Conservation (phyloP, 805 yeast species). For the Lachancea sp. region DNA sequence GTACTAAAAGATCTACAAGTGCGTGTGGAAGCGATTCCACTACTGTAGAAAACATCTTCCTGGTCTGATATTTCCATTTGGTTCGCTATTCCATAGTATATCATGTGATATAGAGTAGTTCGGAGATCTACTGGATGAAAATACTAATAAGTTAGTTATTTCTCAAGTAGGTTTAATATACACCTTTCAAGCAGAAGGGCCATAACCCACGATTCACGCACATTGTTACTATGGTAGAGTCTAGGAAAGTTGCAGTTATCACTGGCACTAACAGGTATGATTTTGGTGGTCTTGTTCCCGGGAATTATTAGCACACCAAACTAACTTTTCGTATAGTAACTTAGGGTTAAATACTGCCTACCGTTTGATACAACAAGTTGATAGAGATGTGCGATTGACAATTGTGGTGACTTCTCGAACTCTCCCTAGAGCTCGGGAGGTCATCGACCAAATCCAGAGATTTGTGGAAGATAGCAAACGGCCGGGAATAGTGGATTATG, state of each 20-base stretch:
- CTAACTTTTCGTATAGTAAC: constrained; percentile 39
- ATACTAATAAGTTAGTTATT: too few species aligned
- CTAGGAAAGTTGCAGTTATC: constrained; percentile 38
- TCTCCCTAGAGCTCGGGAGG: constrained; percentile 73
- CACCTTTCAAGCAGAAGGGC: too few species aligned
- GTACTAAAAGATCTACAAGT: too few species aligned
- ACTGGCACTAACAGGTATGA: constrained; percentile 40
- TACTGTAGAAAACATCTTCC: too few species aligned
- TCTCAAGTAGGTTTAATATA: too few species aligned
- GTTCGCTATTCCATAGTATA: too few species aligned
- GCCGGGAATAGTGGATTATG: constrained; percentile 65
- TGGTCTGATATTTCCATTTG: too few species aligned
- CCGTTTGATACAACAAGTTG: constrained; percentile 59
- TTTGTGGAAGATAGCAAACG: constrained; percentile 40
- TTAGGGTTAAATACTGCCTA: constrained; percentile 83
- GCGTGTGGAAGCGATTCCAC: too few species aligned
- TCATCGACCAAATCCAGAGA: constrained; percentile 51
- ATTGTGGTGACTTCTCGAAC: constrained; percentile 87
- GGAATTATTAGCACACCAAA: not conserved
- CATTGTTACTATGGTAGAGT: constrained; percentile 9
- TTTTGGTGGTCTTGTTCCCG: not conserved
- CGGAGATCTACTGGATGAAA: too few species aligned
- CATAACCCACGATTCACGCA: too few species aligned
- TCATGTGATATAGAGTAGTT: too few species aligned
- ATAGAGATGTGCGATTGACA: constrained; percentile 53